phyloP scores from a whole-genome alignment of 1,284 basidiomycete genomes.

The Marasmius sp. region DNA sequence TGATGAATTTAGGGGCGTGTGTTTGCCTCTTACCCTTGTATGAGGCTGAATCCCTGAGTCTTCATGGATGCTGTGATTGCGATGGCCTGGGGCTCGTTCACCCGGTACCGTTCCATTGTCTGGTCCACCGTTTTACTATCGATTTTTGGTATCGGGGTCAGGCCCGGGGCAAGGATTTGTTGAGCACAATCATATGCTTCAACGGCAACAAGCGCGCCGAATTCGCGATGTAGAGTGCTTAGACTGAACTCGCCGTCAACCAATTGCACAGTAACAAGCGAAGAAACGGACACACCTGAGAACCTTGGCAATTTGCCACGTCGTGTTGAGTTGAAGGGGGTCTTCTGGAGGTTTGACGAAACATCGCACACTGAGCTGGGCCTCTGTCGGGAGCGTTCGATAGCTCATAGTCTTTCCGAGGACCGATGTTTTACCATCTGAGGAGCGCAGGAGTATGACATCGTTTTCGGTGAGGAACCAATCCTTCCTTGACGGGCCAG shows the following conservation, averaged over 20 bases:
- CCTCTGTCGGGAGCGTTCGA: slow-evolving; percentile 48
- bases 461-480: slow-evolving; percentile 83
- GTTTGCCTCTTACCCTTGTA: slow-evolving; percentile 79
- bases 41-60: slow-evolving; percentile 83
- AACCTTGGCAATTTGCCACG: slow-evolving; percentile 81
- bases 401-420: slow-evolving; percentile 85
- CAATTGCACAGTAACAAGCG: slow-evolving; percentile 8
- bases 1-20: slow-evolving; percentile 1
- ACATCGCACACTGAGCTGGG: slow-evolving; percentile 52
- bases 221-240: slow-evolving; percentile 92
- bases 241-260: slow-evolving; percentile 50
- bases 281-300: slow-evolving; percentile 57
- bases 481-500: slow-evolving; percentile 58
- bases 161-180: slow-evolving; percentile 68
- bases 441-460: slow-evolving; percentile 68
- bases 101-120: slow-evolving; percentile 70
- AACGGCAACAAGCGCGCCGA: slow-evolving; percentile 81
- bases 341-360: slow-evolving; percentile 44
- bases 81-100: slow-evolving; percentile 94
- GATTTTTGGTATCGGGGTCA: slow-evolving; percentile 50
- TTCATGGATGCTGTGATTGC: slow-evolving; percentile 82
- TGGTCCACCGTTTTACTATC: slow-evolving; percentile 56
- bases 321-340: slow-evolving; percentile 58
- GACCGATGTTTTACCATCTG: slow-evolving; percentile 46
- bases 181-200: slow-evolving; percentile 80